Evolutionary conservation across 768 basidiomycete species (phyloP).

Genomic region (Pisolithus marmoratus): DNA sequence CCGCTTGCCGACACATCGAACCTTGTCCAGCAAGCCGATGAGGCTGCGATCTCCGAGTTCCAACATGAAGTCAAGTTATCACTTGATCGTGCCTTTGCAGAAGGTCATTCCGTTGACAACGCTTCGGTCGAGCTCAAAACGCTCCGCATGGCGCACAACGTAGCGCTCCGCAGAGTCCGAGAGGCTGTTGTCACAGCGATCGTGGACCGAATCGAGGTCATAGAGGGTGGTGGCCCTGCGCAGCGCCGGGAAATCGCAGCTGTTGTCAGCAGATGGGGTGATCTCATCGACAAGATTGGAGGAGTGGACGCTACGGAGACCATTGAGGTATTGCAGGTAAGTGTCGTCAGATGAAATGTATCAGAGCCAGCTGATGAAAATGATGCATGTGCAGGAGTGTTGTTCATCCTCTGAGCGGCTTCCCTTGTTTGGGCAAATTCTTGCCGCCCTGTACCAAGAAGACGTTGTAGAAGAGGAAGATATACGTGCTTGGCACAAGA

Average conservation of each 20-base stretch:
- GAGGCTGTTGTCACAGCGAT: slow-evolving; percentile 87
- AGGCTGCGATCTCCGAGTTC: slow-evolving; percentile 64
- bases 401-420: slow-evolving; percentile 60
- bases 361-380: slow-evolving; percentile 1
- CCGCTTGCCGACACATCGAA: slow-evolving; percentile 36
- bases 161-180: slow-evolving; percentile 76
- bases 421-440: slow-evolving; percentile 76
- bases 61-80: slow-evolving; percentile 72
- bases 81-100: slow-evolving; percentile 86
- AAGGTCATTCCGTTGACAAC: slow-evolving; percentile 89
- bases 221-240: slow-evolving; percentile 46
- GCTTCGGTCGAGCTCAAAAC: slow-evolving; percentile 94
- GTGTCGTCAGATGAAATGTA: slow-evolving; percentile 6
- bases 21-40: slow-evolving; percentile 32
- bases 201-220: slow-evolving; percentile 63
- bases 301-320: slow-evolving; percentile 81
- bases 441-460: slow-evolving; percentile 83
- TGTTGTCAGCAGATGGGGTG: slow-evolving; percentile 76
- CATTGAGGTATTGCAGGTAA: slow-evolving; percentile 70
- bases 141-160: slow-evolving; percentile 94
- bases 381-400: slow-evolving; percentile 42
- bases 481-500: slow-evolving; percentile 80
- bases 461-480: slow-evolving; percentile 90
- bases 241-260: slow-evolving; percentile 62
- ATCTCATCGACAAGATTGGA: slow-evolving; percentile 73